phyloP scores from a whole-genome alignment of 495 filamentous ascomycete genomes.

The Xylaria flabelliformis region DNA sequence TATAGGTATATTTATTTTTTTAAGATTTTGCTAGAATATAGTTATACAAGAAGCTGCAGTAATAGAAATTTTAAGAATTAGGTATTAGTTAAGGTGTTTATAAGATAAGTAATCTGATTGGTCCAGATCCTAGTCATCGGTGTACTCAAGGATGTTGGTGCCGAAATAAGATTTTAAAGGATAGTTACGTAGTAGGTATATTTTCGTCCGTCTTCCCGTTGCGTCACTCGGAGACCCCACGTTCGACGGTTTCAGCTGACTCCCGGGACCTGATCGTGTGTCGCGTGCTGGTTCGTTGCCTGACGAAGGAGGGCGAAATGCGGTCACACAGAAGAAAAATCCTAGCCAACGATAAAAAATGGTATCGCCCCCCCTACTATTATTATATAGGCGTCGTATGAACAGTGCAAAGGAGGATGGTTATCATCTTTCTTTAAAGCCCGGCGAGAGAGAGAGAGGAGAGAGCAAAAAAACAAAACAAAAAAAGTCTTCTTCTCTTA shows the following conservation, averaged over 20 bases:
- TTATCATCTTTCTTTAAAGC: not conserved
- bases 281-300: slow-evolving; percentile 28
- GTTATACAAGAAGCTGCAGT: no score
- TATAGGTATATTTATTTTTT: no score
- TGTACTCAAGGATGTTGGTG: no score
- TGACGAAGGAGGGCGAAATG: slow-evolving; percentile 22
- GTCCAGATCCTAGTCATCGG: no score
- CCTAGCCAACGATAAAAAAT: not conserved
- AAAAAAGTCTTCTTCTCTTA: not conserved
- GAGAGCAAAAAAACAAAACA: not conserved
- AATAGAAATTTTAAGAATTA: no score
- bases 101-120: no score
- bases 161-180: no score
- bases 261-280: slow-evolving; percentile 23
- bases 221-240: slow-evolving; percentile 26
- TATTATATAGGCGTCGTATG: not conserved
- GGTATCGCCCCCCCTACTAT: not conserved
- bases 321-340: slow-evolving; percentile 10
- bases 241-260: slow-evolving; percentile 28
- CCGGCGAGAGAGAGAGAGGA: not conserved
- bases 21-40: no score
- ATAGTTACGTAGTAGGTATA: not conserved
- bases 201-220: slow-evolving; percentile 2
- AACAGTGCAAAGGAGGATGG: not conserved
- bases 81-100: no score